Evolutionary conservation across 2,329 filamentous ascomycete genomes (phyloP), one percentile per base, ranked within the genome.

Genomic region (Trichoderma aggressivum): DNA sequence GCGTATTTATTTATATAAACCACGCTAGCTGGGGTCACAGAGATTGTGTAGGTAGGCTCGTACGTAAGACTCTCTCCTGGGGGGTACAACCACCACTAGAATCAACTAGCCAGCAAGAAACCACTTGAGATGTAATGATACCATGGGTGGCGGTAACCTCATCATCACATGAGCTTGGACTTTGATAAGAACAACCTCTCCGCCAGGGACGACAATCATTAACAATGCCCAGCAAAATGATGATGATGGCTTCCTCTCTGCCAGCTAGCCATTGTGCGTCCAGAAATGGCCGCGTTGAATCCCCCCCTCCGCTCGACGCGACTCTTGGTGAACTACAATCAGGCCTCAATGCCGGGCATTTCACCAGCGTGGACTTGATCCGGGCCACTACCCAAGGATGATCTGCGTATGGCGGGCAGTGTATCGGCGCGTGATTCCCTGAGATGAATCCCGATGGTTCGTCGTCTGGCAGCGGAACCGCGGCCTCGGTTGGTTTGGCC

Each of bases 331-430:
- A 76, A 62, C 65, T 75, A 30, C 73, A 74, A 8, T n/a, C 21
- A n/a, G 75, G 74, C 3, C 71, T 76, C 5, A 72, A 75, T 47
- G 36, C 56, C 3, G 72, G 71, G 28, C 30, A 76, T 5, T 82
- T 83, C 70, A 82, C 80, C 3, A 80, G 79, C 30, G 78, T 80
- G 5, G 79, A 82, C 65, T 74, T 80, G 4, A 73, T 79, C 16
- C 76, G 76, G 55, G 75, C 76, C 8, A 90, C 89, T 74, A 82
- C 80, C 14, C 85, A 82, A 8, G 90, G 90, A 5, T 92, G 90
- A 89, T 88, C 86, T 64, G 86, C 89, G 0, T 82, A 88, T 72
- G 88, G 88, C 10, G 89, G 89, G 0, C 89, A 92, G 74, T 85
- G 85, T 0, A 84, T 84, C 50, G 89, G 80, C 24, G 88, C 88